These are phyloP conservation scores for Eutrema yunnanense DNA, from an alignment of 345 rosid genomes.

Conservation along the genomic window DNA sequence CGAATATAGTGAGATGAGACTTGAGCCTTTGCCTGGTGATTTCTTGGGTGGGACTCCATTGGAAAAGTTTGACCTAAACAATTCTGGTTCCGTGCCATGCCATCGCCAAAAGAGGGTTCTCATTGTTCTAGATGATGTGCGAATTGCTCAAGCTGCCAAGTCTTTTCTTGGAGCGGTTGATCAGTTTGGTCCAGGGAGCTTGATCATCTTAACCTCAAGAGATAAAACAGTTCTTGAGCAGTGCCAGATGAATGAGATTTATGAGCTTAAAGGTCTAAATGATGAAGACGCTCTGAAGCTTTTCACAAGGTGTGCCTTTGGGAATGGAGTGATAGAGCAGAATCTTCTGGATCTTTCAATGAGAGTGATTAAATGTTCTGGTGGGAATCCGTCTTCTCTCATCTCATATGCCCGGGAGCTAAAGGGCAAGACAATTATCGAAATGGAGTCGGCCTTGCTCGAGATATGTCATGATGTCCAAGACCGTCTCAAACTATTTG, in stretches of 20 bases:
- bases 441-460: background rate
- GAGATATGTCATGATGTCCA: no score
- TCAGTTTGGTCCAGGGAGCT: background rate
- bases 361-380: background rate
- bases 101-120: background rate
- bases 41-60: background rate
- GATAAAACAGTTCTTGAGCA: background rate
- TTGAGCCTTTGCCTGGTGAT: background rate
- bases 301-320: conserved; percentile 2
- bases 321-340: background rate
- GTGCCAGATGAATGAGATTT: background rate
- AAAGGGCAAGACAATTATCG: background rate
- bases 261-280: background rate
- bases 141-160: background rate
- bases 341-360: background rate
- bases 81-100: background rate
- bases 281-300: background rate
- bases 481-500: no score
- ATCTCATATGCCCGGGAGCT: background rate
- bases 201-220: background rate
- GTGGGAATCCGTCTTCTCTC: conserved; percentile 23
- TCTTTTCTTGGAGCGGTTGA: background rate
- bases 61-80: background rate
- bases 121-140: background rate
- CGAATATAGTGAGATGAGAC: background rate